Base-by-base conservation (phyloP, 176 grass and related monocot genomes). In the Oryza meridionalis region DNA sequence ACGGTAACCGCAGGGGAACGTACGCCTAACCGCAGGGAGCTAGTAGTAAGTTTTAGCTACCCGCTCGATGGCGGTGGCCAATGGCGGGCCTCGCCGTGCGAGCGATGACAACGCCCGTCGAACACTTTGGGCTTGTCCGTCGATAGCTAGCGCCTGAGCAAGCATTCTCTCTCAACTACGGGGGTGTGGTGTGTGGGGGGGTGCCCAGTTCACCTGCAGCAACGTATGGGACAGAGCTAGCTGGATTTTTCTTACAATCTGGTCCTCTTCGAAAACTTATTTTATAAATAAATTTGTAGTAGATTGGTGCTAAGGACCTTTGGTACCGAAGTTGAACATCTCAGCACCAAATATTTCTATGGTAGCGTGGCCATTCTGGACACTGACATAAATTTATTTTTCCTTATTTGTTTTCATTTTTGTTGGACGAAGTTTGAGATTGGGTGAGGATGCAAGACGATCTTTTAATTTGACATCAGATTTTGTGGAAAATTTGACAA, bases 31-130 rank as follows among this genome's bases (percentile, higher is more conserved):
- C n/a, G 58, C 58, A 24, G 58, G 58, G 58, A 62, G 58, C 17
- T 58, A 58, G 29, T 31, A 31, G 29, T 31, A 31, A 31, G 53
- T n/a, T 43, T 43, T 62, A 62, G 21, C n/a, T 9, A 24, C 58
- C 58, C n/a, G n/a, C 58, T 62, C 58, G 21, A 21, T 21, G 49
- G 13, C 59, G 4, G 24, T 14, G 73, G 68, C 84, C 84, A 90
- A 86, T 86, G 74, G 84, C 62, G 79, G 79, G 47, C 84, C 69
- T 26, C 46, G 69, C 84, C 88, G 84, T 83, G 84, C 79, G 72
- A 59, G 35, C 72, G 35, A 77, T 86, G 58, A 82, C 82, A 38
- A 70, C 82, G 53, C 70, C 70, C 16, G 12, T 58, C 53, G 53
- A 80, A 24, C 84, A 11, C 70, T 81, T 69, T n/a, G 53, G 62